These are phyloP conservation scores for Oryza meyeriana DNA, from an alignment of 176 grass and related monocot genomes.

Conservation along the genomic window DNA sequence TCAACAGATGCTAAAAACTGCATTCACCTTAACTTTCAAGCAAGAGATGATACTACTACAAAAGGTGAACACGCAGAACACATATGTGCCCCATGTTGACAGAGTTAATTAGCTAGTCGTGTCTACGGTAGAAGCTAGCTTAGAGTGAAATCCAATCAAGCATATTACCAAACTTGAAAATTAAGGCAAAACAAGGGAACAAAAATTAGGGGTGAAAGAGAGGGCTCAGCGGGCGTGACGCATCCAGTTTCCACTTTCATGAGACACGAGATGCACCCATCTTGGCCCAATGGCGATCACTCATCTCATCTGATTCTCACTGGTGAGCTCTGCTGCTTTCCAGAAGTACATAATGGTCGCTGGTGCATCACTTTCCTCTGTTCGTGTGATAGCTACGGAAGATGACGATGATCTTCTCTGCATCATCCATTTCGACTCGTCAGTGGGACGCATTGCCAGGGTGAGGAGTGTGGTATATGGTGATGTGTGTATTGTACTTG, in stretches of 20 bases:
- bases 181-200: neutral
- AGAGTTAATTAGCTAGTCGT: neutral
- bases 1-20: too few relatives aligned
- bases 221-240: constrained; percentile 19
- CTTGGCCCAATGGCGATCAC: neutral
- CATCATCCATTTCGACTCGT: neutral
- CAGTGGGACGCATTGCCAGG: too few relatives aligned
- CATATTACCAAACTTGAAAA: constrained; percentile 24
- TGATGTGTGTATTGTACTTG: too few relatives aligned
- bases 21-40: too few relatives aligned
- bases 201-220: neutral
- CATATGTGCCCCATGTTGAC: neutral
- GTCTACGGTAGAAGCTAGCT: neutral
- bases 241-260: neutral
- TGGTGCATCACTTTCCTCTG: neutral
- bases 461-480: too few relatives aligned
- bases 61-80: too few relatives aligned
- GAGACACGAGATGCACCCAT: neutral
- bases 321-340: neutral
- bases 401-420: neutral
- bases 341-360: neutral
- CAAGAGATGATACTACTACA: too few relatives aligned
- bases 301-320: neutral
- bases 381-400: neutral
- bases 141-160: constrained; percentile 30